Percentiles rank a stretch among this genome's conserved stretches.
phyloP scores from a whole-genome alignment of 768 basidiomycete genomes.

The Favolaschia claudopus region DNA sequence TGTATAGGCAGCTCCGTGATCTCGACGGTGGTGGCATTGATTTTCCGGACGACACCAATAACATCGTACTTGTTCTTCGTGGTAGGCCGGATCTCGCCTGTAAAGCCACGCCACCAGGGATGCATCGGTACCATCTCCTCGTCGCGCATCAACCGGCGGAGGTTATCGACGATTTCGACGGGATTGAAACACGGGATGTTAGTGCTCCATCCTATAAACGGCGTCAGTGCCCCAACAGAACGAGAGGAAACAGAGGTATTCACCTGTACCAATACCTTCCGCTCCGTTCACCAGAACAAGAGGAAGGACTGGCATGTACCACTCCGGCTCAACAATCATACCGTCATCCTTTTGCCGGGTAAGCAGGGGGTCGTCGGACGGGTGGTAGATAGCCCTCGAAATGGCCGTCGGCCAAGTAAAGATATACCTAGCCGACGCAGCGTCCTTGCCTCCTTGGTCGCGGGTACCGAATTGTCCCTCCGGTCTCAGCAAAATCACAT shows the following conservation, averaged over 20 bases:
- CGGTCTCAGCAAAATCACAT: constrained; percentile 86
- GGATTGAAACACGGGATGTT: constrained; percentile 93
- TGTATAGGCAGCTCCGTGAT: constrained; percentile 96
- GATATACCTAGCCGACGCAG: constrained; percentile 96
- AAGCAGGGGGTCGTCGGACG: constrained; percentile 87
- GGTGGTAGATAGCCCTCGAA: constrained; percentile 80
- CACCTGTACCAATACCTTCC: constrained; percentile 97
- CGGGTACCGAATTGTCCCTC: constrained; percentile 97
- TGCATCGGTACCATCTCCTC: constrained; percentile 87
- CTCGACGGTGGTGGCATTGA: constrained; percentile 90
- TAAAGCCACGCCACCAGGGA: constrained; percentile 98
- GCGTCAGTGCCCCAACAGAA: not conserved
- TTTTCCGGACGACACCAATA: constrained; percentile 73
- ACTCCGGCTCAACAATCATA: constrained; percentile 88
- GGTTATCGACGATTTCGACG: constrained; percentile 84
- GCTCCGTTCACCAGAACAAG: constrained; percentile 92
- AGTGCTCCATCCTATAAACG: constrained; percentile 87
- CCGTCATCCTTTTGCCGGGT: constrained; percentile 89
- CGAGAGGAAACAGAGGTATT: constrained; percentile 28
- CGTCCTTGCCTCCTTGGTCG: constrained; percentile 92
- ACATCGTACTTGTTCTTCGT: constrained; percentile 90
- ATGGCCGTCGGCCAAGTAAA: constrained; percentile 82
- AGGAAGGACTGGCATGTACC: constrained; percentile 90
- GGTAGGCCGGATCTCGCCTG: constrained; percentile 82
- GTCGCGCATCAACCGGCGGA: constrained; percentile 84